Evolutionary conservation across 2,329 filamentous ascomycete species (phyloP), one percentile per base, ranked within the genome.

Genomic region (Balansia obtecta): DNA sequence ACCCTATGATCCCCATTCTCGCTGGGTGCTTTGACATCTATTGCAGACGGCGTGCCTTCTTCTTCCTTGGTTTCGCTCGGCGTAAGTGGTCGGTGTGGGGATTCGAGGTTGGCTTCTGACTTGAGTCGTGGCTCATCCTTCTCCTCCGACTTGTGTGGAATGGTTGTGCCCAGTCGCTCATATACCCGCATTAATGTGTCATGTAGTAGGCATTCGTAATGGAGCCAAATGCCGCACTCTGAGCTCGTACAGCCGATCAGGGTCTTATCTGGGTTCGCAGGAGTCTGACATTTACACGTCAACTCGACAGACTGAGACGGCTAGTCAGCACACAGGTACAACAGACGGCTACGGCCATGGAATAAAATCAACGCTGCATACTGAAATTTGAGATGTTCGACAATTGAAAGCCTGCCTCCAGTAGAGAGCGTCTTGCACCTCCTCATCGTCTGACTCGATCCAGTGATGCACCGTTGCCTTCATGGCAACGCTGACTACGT

Each of bases 401-500:
- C 76, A 72, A 56, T 84, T 77, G 32, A 80, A 75, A 0, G 77
- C 79, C 59, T 85, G 81, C 18, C 81, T 69, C 79, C 80, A 85
- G 59, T 82, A 84, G 4, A 83, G 65, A 13, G 72, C 75, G 51
- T 73, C 69, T 52, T 79, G 74, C 0, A 79, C 71, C 56, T 82
- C 77, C 15, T 82, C 77, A 51, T 88, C 82, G 53, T 85, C 78
- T 27, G 77, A 69, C 57, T 89, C 85, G 40, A 80, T 75, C 81
- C 84, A 87, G 57, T 85, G 76, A 52, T 77, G 76, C 16, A 88
- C 79, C 5, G 71, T 69, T 1, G 83, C 77, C 43, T 69, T 69
- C 27, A 76, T 76, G 16, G 83, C 80, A 15, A 88, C 81, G 49
- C 81, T 82, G 60, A 82, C 75, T 4, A 85, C 84, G 54, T 87